These are phyloP conservation scores for Tolypocladium sp. DNA, from an alignment of 2,329 filamentous ascomycete species.

Conservation along the genomic window DNA sequence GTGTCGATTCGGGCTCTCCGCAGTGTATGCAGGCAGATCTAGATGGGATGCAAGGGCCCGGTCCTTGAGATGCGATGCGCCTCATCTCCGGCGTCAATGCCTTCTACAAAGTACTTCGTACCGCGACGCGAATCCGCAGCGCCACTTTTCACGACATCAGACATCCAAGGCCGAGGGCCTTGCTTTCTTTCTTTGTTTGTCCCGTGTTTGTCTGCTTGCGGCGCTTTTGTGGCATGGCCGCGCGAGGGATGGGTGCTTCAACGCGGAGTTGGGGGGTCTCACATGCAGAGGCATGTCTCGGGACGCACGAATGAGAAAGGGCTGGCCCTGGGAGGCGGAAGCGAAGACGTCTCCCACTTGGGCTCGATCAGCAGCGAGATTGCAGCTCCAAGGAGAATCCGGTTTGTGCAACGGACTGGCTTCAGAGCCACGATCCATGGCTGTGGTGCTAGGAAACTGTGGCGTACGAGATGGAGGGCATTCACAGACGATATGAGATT, in stretches of 20 bases:
- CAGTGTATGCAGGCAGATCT: background rate
- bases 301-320: background rate
- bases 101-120: background rate
- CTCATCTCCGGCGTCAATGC: conserved; percentile 30
- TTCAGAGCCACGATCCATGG: background rate
- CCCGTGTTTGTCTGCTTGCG: background rate
- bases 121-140: background rate
- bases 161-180: background rate
- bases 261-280: background rate
- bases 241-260: background rate
- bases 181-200: background rate
- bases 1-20: background rate
- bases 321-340: background rate
- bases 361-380: background rate
- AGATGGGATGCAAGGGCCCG: background rate
- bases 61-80: conserved; percentile 14
- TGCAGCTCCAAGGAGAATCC: background rate
- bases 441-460: background rate
- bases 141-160: background rate
- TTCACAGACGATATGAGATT: background rate
- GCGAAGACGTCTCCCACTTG: background rate
- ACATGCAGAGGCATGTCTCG: background rate
- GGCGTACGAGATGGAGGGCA: background rate
- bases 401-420: background rate
- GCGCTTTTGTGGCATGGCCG: background rate